Evolutionary conservation across 495 filamentous ascomycete species (phyloP).

Genomic region (Thermothielavioides terrestris): DNA sequence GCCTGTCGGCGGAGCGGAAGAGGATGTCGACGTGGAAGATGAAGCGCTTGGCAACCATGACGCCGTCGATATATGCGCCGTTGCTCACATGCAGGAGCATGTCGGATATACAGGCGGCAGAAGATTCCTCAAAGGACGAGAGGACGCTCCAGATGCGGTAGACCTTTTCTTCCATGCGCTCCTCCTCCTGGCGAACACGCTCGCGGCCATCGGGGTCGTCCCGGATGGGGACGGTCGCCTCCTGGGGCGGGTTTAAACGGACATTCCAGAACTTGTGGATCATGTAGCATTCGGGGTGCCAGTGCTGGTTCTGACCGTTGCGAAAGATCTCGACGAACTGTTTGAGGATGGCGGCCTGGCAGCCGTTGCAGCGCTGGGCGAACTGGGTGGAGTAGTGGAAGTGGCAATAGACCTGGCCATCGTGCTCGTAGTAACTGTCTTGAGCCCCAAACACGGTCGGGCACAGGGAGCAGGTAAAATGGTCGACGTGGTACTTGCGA

Average conservation of each 20-base stretch:
- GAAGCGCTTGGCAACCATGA: constrained; percentile 92
- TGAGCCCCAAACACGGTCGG: constrained; percentile 95
- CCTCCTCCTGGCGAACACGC: constrained; percentile 72
- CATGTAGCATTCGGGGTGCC: constrained; percentile 99
- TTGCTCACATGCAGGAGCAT: constrained; percentile 99
- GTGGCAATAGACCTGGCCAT: constrained; percentile 93
- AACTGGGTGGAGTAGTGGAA: constrained; percentile 99
- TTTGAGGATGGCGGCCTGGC: constrained; percentile 95
- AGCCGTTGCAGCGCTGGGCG: constrained; percentile 91
- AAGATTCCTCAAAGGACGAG: constrained; percentile 94
- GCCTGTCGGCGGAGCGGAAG: constrained; percentile 77
- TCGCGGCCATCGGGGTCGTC: constrained; percentile 69
- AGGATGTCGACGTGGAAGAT: constrained; percentile 93
- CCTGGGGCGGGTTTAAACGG: constrained; percentile 50
- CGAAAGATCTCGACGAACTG: constrained; percentile 99
- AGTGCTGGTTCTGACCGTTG: constrained; percentile 96
- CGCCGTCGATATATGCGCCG: constrained; percentile 88
- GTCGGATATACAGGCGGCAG: constrained; percentile 95
- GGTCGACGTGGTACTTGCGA: constrained; percentile 97
- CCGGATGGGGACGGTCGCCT: constrained; percentile 43
- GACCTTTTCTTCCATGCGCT: constrained; percentile 94
- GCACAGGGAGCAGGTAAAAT: constrained; percentile 97
- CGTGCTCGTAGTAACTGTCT: constrained; percentile 98
- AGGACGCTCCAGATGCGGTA: constrained; percentile 97
- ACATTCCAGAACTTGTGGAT: constrained; percentile 99